A percentile compares a stretch with the other conserved stretches of the same genome.
phyloP scores from a whole-genome alignment of 805 yeast species.

The Hanseniaspora singularis region DNA sequence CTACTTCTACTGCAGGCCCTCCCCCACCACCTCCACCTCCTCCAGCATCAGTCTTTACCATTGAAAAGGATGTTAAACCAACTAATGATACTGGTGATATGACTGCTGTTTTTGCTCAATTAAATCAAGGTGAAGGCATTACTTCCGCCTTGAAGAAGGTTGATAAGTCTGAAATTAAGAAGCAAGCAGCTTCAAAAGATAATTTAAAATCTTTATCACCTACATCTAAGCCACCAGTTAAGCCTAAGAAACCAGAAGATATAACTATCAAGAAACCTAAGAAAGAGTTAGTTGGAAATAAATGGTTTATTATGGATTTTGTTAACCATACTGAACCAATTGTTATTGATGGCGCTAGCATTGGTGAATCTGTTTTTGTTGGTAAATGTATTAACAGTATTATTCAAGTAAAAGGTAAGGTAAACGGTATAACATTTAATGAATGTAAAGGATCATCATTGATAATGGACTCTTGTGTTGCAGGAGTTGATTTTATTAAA shows the following conservation, averaged over 20 bases:
- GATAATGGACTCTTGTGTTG: conserved; percentile 70
- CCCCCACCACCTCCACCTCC: conserved; percentile 95
- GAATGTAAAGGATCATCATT: conserved; percentile 62
- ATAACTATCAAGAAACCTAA: conserved; percentile 44
- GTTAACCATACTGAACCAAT: conserved; percentile 47
- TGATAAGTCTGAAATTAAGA: conserved; percentile 67
- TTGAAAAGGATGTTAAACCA: conserved; percentile 22
- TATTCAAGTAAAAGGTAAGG: conserved; percentile 79
- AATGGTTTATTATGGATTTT: conserved; percentile 80
- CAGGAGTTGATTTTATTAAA: conserved; percentile 81
- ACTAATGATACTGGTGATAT: conserved; percentile 40
- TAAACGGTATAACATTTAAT: conserved; percentile 72
- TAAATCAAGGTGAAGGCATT: conserved; percentile 73
- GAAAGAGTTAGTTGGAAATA: conserved; percentile 69
- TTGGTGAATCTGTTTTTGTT: conserved; percentile 79
- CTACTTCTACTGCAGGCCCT: conserved; percentile 34
- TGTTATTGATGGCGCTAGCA: conserved; percentile 54
- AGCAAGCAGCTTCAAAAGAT: conserved; percentile 55
- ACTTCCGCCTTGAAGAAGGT: conserved; percentile 84
- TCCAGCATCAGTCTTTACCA: conserved; percentile 57
- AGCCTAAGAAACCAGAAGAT: conserved; percentile 71
- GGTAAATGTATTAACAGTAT: conserved; percentile 67
- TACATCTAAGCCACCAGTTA: conserved; percentile 39
- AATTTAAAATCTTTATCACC: conserved; percentile 37
- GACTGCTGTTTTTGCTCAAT: conserved; percentile 81